A percentile compares a stretch with the other conserved stretches of the same genome.
phyloP scores from a whole-genome alignment of 306 rosid species.

The Citrullus mucosospermus region DNA sequence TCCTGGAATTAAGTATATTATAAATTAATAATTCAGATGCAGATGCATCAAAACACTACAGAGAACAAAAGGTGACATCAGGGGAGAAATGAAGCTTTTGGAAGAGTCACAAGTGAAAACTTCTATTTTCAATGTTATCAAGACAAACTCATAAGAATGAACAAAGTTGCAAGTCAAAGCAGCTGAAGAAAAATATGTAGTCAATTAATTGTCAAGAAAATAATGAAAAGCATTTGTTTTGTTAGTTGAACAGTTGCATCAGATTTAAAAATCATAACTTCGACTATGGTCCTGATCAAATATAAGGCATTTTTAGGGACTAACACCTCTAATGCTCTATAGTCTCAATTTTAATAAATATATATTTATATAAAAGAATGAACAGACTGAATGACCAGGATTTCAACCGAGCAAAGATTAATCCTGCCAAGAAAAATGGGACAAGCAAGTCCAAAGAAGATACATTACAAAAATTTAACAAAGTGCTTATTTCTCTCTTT shows the following conservation, averaged over 20 bases:
- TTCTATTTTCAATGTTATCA: not conserved
- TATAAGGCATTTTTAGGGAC: not conserved
- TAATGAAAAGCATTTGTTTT: not conserved
- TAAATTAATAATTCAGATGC: not conserved
- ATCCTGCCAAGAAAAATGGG: not conserved
- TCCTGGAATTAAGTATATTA: conserved; percentile 41
- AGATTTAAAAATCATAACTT: conserved; percentile 2
- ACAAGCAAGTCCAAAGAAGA: not conserved
- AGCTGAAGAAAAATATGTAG: not conserved
- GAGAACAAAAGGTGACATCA: not conserved
- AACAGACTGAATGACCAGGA: not conserved
- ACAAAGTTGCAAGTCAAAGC: not conserved
- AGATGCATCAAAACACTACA: not conserved
- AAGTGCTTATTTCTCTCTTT: not conserved
- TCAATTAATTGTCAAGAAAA: not conserved
- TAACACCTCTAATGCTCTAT: not conserved
- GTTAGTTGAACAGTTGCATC: not conserved
- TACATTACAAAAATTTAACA: not conserved
- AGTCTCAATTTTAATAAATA: no score
- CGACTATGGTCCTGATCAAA: not conserved
- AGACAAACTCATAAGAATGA: conserved; percentile 8
- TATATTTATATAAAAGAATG: no score
- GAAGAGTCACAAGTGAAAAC: not conserved
- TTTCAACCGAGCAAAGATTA: not conserved
- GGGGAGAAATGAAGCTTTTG: not conserved